phyloP scores from a whole-genome alignment of 495 filamentous ascomycete species.

The Viridothelium virens region DNA sequence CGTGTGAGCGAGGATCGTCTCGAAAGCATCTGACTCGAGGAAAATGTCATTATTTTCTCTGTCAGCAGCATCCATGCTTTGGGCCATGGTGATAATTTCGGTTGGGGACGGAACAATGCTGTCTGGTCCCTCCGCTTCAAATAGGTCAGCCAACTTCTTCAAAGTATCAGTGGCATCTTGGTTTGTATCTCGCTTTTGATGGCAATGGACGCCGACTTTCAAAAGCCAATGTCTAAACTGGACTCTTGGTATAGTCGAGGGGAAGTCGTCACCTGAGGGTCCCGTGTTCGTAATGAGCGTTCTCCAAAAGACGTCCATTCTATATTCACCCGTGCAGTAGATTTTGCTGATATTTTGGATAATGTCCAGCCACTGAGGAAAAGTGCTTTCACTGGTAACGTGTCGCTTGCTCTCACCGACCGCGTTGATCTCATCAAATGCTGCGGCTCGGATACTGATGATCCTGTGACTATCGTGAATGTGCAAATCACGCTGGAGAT shows the following conservation, averaged over 20 bases:
- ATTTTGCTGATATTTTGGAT: background rate
- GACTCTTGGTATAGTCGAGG: background rate
- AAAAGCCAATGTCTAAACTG: background rate
- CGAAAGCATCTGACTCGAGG: background rate
- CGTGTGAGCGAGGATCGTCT: background rate
- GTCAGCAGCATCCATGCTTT: background rate
- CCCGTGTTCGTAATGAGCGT: background rate
- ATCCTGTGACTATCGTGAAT: background rate
- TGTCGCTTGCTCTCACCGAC: background rate
- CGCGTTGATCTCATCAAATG: background rate
- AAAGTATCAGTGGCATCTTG: background rate
- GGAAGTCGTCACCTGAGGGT: background rate
- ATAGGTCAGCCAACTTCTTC: background rate
- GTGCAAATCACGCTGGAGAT: background rate
- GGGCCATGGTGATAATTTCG: background rate
- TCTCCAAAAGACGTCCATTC: background rate
- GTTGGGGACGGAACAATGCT: background rate
- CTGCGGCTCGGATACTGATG: background rate
- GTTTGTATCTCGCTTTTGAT: background rate
- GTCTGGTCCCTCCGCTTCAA: background rate
- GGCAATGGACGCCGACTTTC: background rate
- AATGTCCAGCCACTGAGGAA: background rate
- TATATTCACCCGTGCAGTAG: background rate
- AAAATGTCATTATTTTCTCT: background rate
- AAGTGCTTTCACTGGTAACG: background rate